Evolutionary conservation across 495 filamentous ascomycete species (phyloP), one percentile per base, ranked within the genome.

Genomic region (Penicillium coffeae): DNA sequence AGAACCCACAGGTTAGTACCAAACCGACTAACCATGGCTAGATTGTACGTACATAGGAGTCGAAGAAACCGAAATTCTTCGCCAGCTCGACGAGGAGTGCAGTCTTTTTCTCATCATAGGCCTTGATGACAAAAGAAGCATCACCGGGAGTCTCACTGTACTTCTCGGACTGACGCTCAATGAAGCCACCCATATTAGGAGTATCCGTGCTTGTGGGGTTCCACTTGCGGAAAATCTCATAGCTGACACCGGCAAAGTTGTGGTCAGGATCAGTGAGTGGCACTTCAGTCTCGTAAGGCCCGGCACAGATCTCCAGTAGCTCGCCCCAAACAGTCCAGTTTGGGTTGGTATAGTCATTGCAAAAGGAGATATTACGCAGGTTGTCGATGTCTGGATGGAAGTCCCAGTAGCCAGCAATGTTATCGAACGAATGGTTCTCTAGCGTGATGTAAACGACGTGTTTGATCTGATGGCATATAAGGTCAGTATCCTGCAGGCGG

Each of bases 391-490:
- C 63, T 0, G 58, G 59, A 50, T 69, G 56, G 48, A 70, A 69
- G 51, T 66, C 56, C 66, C 68, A 74, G 59, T 69, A 72, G 21
- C 68, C 66, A 14, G 63, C 68, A 33, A 74, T 70, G 54, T 70
- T 73, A 54, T 74, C 70, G 46, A 72, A 74, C 36, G 69, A 72
- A 52, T 71, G 70, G 41, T 74, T 76, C 48, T 73, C 71, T 47
- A 71, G 60, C 45, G 70, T 72, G 38, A 75, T 54, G 47, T 72
- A 72, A 50, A 74, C 51, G 19, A 73, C 62, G 59, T 75, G 61
- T 54, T 72, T 72, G 54, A 72, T 74, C 61, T 73, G 32, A 14
- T 33, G 14, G n/a, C 30, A 9, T 13, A 39, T 47, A n/a, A 18
- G 51, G n/a, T 34, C 33, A 30, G 42, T 25, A 14, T 14, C 8